Evolutionary conservation across 1,284 basidiomycete genomes (phyloP).

Genomic region (Nidula niveotomentosa): DNA sequence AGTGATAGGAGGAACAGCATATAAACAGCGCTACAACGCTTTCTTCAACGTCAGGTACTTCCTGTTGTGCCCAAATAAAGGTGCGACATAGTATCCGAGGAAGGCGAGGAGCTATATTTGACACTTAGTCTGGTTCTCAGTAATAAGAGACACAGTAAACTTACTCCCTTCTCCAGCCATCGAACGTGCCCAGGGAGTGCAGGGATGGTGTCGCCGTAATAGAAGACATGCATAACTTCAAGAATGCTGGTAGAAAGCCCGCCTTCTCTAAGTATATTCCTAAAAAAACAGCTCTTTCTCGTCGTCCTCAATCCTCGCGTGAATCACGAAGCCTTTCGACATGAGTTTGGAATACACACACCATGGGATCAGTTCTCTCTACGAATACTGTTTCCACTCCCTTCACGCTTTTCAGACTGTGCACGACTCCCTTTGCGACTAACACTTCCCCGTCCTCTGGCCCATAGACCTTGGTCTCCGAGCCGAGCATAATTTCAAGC

Average conservation of each 20-base stretch:
- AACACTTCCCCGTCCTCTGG: slow-evolving; percentile 26
- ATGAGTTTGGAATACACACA: background rate
- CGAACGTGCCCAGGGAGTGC: background rate
- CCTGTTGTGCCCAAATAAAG: background rate
- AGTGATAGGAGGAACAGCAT: too few relatives aligned
- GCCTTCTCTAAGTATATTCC: background rate
- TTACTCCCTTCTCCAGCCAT: background rate
- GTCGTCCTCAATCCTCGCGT: background rate
- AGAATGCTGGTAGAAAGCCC: background rate
- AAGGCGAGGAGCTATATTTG: background rate
- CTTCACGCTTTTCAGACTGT: slow-evolving; percentile 19
- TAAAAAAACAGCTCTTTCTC: background rate
- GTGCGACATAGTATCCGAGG: background rate
- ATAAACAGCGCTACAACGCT: too few relatives aligned
- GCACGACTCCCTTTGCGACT: slow-evolving; percentile 22
- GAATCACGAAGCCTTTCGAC: background rate
- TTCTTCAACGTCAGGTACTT: background rate
- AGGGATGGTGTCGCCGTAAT: background rate
- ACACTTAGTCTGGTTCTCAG: background rate
- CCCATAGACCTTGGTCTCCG: slow-evolving; percentile 15
- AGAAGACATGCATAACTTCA: background rate
- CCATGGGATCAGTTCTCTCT: slow-evolving; percentile 11
- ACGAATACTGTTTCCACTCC: slow-evolving; percentile 24
- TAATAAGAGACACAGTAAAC: background rate
- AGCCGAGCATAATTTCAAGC: slow-evolving; percentile 23